These are phyloP conservation scores for Auxenochlorella protothecoides DNA, from an alignment of 139 green algal genomes.

Conservation along the genomic window DNA sequence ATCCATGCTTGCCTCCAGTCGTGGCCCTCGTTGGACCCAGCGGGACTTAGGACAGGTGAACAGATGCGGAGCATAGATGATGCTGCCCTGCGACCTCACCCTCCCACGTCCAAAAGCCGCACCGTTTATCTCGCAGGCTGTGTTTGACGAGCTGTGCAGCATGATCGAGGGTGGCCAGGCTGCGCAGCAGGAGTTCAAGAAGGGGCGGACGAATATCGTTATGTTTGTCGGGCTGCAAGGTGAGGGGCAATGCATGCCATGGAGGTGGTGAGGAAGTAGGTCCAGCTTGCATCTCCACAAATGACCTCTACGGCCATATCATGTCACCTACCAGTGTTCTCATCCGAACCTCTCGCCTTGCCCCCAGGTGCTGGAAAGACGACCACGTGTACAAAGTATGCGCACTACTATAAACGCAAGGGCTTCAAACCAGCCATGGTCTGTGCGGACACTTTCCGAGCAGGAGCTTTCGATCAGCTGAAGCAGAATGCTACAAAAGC, in stretches of 20 bases:
- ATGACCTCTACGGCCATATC: not conserved
- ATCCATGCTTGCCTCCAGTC: no score
- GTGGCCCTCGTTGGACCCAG: no score
- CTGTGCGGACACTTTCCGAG: constrained; percentile 97
- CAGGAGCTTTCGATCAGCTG: constrained; percentile 91
- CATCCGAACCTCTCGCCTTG: no score
- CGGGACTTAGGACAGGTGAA: no score
- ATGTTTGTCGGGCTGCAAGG: constrained; percentile 97
- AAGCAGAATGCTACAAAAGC: constrained; percentile 99
- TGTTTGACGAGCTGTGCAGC: constrained; percentile 80
- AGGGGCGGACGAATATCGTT: constrained; percentile 78
- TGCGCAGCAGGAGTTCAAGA: constrained; percentile 60
- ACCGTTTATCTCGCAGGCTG: constrained; percentile 30
- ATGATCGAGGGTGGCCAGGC: constrained; percentile 66
- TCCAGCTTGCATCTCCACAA: not conserved
- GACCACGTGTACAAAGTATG: constrained; percentile 98
- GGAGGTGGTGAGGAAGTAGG: not conserved
- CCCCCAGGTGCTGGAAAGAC: constrained; percentile 88
- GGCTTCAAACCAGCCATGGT: constrained; percentile 93
- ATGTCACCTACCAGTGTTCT: not conserved
- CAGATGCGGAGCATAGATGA: not conserved
- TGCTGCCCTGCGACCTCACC: not conserved
- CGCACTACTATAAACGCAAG: constrained; percentile 90
- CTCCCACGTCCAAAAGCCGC: no score
- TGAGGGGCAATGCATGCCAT: not conserved